A percentile compares a stretch with the other conserved stretches of the same genome.
Conservation (phyloP, 495 filamentous ascomycete genomes). For the Tuber melanosporum region DNA sequence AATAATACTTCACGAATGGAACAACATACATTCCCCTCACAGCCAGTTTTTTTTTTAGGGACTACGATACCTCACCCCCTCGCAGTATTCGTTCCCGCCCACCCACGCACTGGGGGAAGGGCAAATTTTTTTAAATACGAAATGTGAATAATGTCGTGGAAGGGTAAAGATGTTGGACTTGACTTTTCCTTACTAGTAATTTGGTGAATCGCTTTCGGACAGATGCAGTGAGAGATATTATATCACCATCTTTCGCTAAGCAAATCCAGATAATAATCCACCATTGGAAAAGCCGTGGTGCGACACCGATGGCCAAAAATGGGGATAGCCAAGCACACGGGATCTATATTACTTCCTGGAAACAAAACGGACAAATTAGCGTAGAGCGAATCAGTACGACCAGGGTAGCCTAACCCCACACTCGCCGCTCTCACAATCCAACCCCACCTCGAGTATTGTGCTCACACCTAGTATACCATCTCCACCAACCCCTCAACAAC, state of each 20-base stretch:
- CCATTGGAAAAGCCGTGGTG: too few relatives aligned
- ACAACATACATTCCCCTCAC: not conserved
- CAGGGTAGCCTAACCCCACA: not conserved
- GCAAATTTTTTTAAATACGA: not conserved
- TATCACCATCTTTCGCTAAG: too few relatives aligned
- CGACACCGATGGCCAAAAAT: too few relatives aligned
- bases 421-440: not conserved
- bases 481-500: not conserved
- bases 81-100: not conserved
- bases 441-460: not conserved
- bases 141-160: not conserved
- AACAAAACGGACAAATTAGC: not conserved
- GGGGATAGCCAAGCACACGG: not conserved
- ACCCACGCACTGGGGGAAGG: not conserved
- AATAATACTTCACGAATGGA: not conserved
- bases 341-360: not conserved
- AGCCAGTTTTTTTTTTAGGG: not conserved
- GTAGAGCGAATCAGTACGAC: not conserved
- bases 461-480: not conserved
- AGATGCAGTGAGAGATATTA: too few relatives aligned
- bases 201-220: too few relatives aligned
- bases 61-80: not conserved
- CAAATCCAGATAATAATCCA: too few relatives aligned
- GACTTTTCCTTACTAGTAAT: too few relatives aligned
- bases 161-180: not conserved